Conservation (phyloP, 805 yeast species). For the Lipomyces yamadae region DNA sequence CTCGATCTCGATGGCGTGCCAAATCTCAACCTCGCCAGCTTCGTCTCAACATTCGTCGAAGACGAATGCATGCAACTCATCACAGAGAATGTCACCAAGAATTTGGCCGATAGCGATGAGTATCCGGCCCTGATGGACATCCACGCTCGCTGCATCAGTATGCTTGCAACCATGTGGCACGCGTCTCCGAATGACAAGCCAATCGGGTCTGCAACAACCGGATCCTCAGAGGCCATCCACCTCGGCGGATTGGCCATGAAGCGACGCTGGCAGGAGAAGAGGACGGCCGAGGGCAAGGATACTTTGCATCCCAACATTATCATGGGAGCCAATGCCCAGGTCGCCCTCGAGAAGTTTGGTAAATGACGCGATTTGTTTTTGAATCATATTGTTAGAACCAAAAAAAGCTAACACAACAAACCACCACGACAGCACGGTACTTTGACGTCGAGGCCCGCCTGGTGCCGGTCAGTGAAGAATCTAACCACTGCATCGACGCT, state of each 20-base stretch:
- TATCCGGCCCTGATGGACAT: conserved; percentile 82
- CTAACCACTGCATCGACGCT: conserved; percentile 69
- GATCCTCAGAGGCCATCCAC: conserved; percentile 93
- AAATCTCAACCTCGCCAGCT: conserved; percentile 75
- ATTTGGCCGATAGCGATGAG: conserved; percentile 91
- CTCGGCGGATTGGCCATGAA: conserved; percentile 92
- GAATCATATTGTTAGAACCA: neutral
- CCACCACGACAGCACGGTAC: conserved; percentile 57
- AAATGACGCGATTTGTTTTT: neutral
- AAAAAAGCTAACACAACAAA: too few relatives aligned
- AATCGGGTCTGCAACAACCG: conserved; percentile 90
- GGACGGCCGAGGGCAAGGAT: conserved; percentile 63
- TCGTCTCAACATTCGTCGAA: conserved; percentile 76
- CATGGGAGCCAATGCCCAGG: conserved; percentile 93
- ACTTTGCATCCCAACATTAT: conserved; percentile 75
- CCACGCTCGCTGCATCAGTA: conserved; percentile 81
- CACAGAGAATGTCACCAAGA: conserved; percentile 76
- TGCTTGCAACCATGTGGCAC: conserved; percentile 80
- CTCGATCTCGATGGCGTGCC: conserved; percentile 84
- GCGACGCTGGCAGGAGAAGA: conserved; percentile 79
- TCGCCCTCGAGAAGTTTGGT: conserved; percentile 88
- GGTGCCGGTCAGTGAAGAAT: conserved; percentile 64
- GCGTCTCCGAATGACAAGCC: conserved; percentile 60
- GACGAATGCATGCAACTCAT: conserved; percentile 60
- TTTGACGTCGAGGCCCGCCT: conserved; percentile 88